Percentiles rank a stretch among this genome's conserved stretches.
These are phyloP conservation scores for Harringtonia aguacate DNA, from an alignment of 2,329 filamentous ascomycete species.

Conservation along the genomic window DNA sequence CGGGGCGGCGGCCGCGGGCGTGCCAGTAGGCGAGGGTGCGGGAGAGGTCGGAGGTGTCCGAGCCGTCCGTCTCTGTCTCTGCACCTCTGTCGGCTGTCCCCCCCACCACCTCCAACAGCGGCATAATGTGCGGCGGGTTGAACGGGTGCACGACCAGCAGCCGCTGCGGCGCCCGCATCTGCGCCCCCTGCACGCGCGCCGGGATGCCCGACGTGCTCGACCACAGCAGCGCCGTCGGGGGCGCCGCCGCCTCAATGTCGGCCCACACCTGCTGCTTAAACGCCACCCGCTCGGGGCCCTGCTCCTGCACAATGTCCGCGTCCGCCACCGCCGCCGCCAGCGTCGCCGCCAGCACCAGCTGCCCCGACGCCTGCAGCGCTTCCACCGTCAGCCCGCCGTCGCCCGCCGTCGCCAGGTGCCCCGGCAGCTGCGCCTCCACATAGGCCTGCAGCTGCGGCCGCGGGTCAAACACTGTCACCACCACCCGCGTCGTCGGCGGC, in stretches of 20 bases:
- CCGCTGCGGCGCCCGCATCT: constrained; percentile 19
- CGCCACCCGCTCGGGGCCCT: constrained; percentile 27
- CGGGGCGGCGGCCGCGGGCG: constrained; percentile 26
- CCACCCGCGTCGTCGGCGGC: too few species aligned
- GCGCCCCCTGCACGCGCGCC: constrained; percentile 17
- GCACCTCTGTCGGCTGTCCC: too few species aligned
- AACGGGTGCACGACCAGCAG: constrained; percentile 34
- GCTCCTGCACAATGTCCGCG: constrained; percentile 13
- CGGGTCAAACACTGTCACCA: constrained; percentile 6
- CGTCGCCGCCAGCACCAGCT: neutral
- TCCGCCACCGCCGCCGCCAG: neutral
- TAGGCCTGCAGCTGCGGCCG: constrained; percentile 3
- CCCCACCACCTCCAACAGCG: constrained; percentile 28
- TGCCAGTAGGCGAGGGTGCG: constrained; percentile 12
- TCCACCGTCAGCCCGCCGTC: too few species aligned
- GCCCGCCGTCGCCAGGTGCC: neutral
- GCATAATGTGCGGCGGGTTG: constrained; percentile 36
- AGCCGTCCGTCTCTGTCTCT: constrained; percentile 27
- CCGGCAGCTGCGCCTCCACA: constrained; percentile 2
- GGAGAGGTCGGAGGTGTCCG: constrained; percentile 18
- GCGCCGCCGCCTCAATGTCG: constrained; percentile 19
- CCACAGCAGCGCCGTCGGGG: constrained; percentile 24
- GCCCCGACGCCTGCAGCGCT: neutral
- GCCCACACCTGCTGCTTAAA: constrained; percentile 26
- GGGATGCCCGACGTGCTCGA: constrained; percentile 27